Conservation (phyloP, 2,329 filamentous ascomycete genomes). For the Zymoseptoria crescenta region DNA sequence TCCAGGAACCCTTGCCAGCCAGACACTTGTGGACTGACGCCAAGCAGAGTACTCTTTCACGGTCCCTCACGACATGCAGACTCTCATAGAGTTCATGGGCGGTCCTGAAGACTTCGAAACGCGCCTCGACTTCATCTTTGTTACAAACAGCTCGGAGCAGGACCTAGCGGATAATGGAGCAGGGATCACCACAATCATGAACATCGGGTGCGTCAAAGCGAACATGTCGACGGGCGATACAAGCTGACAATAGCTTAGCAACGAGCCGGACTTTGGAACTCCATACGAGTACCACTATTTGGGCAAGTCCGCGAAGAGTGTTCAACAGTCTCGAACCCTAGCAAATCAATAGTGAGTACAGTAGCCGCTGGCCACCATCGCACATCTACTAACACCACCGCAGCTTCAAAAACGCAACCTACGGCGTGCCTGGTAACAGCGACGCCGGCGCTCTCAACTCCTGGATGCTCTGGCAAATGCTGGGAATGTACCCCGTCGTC, state of each 20-base stretch:
- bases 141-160: conserved; percentile 30
- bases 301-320: conserved; percentile 25
- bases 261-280: conserved; percentile 29
- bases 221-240: neutral
- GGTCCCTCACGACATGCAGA: conserved; percentile 36
- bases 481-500: conserved; percentile 28
- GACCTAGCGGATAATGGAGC: conserved; percentile 30
- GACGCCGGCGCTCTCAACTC: conserved; percentile 28
- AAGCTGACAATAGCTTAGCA: conserved; percentile 8
- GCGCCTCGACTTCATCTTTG: conserved; percentile 37
- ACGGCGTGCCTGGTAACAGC: conserved; percentile 27
- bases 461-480: conserved; percentile 29
- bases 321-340: conserved; percentile 17
- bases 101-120: conserved; percentile 32
- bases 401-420: conserved; percentile 21
- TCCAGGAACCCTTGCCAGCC: neutral
- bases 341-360: conserved; percentile 20
- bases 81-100: conserved; percentile 38
- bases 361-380: neutral
- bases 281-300: conserved; percentile 29
- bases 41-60: conserved; percentile 36
- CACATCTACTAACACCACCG: neutral
- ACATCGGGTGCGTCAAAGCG: conserved; percentile 18
- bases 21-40: neutral
- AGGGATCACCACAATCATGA: conserved; percentile 31